phyloP scores from a whole-genome alignment of 371 early-diverging fungal species.

The Dipsacomyces acuminosporus region DNA sequence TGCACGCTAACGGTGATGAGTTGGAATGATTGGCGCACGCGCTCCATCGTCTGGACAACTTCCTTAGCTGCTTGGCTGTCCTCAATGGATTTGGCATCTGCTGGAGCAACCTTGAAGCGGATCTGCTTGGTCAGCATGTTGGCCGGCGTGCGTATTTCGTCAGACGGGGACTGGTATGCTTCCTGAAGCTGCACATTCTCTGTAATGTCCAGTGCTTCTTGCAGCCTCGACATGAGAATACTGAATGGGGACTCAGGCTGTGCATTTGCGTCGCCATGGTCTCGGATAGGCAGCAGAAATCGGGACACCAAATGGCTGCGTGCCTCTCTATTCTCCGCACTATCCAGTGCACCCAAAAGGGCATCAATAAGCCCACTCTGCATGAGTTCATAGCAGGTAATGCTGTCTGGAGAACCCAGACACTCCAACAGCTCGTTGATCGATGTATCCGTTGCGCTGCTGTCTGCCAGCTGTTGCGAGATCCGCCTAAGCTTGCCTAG shows the following conservation, averaged over 20 bases:
- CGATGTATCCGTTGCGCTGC: background rate
- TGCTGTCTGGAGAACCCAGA: constrained; percentile 47
- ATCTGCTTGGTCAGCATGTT: constrained; percentile 73
- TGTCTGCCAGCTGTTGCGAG: constrained; percentile 5
- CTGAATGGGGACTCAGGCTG: constrained; percentile 24
- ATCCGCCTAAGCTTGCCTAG: constrained; percentile 3
- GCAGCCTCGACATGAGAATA: constrained; percentile 61
- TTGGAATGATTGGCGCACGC: constrained; percentile 14
- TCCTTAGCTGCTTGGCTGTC: background rate
- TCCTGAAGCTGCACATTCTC: constrained; percentile 48
- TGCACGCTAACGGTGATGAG: constrained; percentile 71
- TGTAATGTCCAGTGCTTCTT: constrained; percentile 65
- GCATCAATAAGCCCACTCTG: constrained; percentile 69
- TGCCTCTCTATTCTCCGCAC: constrained; percentile 21
- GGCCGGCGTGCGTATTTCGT: constrained; percentile 54
- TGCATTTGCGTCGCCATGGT: constrained; percentile 2
- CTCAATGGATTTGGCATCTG: constrained; percentile 48
- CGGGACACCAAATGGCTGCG: background rate
- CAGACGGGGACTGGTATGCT: constrained; percentile 12
- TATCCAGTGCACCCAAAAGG: constrained; percentile 52
- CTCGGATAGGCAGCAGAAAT: constrained; percentile 13
- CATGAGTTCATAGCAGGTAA: constrained; percentile 78
- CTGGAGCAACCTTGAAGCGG: constrained; percentile 58
- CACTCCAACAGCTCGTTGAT: constrained; percentile 1
- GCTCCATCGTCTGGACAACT: constrained; percentile 9